Evolutionary conservation across 192 early-diverging fungal species (phyloP), one percentile per base, ranked within the genome.

Genomic region (Dissophora globulifera): DNA sequence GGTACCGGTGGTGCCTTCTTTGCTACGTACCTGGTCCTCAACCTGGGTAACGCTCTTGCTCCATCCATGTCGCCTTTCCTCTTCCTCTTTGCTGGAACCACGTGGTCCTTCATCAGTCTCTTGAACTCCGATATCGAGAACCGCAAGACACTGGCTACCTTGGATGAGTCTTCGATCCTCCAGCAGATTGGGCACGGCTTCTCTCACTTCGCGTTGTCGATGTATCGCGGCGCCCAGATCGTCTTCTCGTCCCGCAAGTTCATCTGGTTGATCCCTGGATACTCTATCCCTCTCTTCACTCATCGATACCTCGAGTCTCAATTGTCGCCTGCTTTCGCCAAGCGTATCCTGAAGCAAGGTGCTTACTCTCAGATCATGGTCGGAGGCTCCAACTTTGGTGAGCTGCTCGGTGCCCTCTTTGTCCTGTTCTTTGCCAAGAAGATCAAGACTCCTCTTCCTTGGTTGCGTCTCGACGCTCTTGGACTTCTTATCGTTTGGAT

Each of bases 331-430:
- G 82, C 81, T 49, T 88, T 79, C 50, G 83, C 85, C 22, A 83
- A 82, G 49, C 45, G 49, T 4, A 64, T 80, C 29, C 68, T 86
- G 22, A 62, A 66, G 17, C 64, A 87, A 30, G 47, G 80, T 29
- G 74, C 79, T 19, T 81, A 80, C 43, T 52, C 79, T n/a, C 62
- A 69, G 50, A 78, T 88, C 54, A 71, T 88, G 58, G 64, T 82
- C 26, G 85, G 81, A 25, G 85, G 84, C 19, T 87, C 85, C 68
- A 88, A 88, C 53, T 88, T 88, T 82, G 87, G 87, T 48, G 87
- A 88, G 53, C 55, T 86, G 6, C 56, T 66, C 61, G 84, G 86
- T 38, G 86, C 84, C 19, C 49, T 82, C 46, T 78, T 83, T 31
- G 85, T 86, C 6, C 71, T 86, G 19, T 53, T 79, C 55, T 83